Evolutionary conservation across 441 rosid species (phyloP).

Genomic region (Erysimum cheiri): DNA sequence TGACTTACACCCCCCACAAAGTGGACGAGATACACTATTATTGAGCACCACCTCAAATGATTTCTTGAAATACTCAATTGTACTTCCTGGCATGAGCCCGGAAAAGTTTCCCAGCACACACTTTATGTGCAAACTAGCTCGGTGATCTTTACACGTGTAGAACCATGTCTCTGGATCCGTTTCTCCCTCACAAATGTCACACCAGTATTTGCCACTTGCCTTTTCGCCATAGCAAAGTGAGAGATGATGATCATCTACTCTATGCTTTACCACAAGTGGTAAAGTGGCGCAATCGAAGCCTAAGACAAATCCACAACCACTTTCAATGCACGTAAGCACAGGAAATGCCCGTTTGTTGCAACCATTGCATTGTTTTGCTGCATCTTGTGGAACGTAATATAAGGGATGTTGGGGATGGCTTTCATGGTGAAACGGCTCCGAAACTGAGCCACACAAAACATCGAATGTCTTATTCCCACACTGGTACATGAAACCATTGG

Average conservation of each 20-base stretch:
- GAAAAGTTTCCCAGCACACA: background rate
- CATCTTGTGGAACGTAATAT: background rate
- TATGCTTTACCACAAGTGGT: slow-evolving; percentile 11
- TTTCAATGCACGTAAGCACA: background rate
- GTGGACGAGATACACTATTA: background rate
- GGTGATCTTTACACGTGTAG: background rate
- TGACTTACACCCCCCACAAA: background rate
- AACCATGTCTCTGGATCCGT: background rate
- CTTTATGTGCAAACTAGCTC: background rate
- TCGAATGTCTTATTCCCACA: background rate
- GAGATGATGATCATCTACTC: slow-evolving; percentile 4
- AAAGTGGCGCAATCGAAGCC: background rate
- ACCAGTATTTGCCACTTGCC: background rate
- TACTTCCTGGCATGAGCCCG: background rate
- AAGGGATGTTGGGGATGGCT: slow-evolving; percentile 1
- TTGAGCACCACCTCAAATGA: background rate
- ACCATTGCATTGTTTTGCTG: background rate
- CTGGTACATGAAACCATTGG: slow-evolving; percentile 15
- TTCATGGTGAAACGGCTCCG: background rate
- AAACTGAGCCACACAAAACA: background rate
- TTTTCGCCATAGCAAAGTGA: background rate
- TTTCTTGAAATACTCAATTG: background rate
- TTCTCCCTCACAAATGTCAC: slow-evolving; percentile 9
- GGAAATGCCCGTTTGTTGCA: fast-evolving
- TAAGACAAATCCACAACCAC: background rate